Base-by-base conservation (phyloP, 257 asterid species). In the Plantago major region DNA sequence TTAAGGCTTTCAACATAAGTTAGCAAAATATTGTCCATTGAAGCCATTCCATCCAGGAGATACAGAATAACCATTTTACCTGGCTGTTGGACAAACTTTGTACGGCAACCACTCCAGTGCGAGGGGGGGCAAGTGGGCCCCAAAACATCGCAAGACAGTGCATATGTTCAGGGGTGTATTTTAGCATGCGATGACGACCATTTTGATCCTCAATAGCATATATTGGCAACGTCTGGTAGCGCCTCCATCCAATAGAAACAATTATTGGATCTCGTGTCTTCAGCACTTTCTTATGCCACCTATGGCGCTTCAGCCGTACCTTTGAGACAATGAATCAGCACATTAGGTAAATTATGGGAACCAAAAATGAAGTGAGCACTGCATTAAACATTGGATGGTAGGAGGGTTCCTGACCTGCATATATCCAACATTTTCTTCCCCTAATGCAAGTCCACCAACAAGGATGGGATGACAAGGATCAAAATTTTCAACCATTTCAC, bases 101-200 rank as follows among this genome's bases (percentile, higher is more conserved):
- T 56, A 93, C 82, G 53, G 99, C 96, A 49, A 92, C 87, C 73
- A 89, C 87, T 30, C 99, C 97, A 42, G 99, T 78, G 59, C 78
- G 85, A 47, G 97, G 96, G 46, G 99, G 97, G 55, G 96, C 99
- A 64, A 92, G 97, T 66, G 97, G 96, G 38, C 99, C 99, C 96
- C 97, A 92, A 73, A 92, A 86, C 96, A 87, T 82, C 69, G 99
- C 99, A 79, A 92, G 81, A 74, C 99, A 92, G 73, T 92, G 99
- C 99, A 92, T 92, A 70, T 92, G 99, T 67, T 92, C 99, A 46
- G 99, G 97, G 28, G 99, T 92, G 84, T 93, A 86, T 73, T 93
- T 93, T 54, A 89, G 95, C 99, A 93, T 93, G 55, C 99, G 94
- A 70, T 78, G 84, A 42, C 97, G 96, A 52, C 96, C 95, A 76